Evolutionary conservation across 345 rosid genomes (phyloP).

Genomic region (Bruguiera gymnorhiza): DNA sequence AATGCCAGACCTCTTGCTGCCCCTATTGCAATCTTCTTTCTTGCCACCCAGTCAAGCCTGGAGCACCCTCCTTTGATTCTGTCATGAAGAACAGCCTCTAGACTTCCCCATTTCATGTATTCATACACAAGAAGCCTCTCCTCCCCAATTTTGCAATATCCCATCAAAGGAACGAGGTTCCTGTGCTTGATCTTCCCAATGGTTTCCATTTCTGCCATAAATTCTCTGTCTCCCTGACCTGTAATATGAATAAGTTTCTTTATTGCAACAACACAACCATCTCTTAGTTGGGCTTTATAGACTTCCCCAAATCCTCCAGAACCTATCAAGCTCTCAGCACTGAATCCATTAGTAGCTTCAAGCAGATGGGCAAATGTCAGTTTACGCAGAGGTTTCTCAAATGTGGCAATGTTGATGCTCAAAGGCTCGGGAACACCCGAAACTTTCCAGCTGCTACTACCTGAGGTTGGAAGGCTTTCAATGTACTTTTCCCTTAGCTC

Average conservation of each 20-base stretch:
- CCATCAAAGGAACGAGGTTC: slow-evolving; percentile 86
- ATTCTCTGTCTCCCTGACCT: slow-evolving; percentile 97
- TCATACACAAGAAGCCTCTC: slow-evolving; percentile 97
- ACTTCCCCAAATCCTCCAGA: slow-evolving; percentile 98
- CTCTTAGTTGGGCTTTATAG: slow-evolving; percentile 80
- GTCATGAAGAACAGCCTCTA: slow-evolving; percentile 86
- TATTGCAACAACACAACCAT: slow-evolving; percentile 77
- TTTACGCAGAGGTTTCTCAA: slow-evolving; percentile 88
- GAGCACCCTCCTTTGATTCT: slow-evolving; percentile 45
- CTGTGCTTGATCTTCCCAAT: slow-evolving; percentile 96
- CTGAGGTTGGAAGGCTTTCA: slow-evolving; percentile 87
- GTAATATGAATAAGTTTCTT: slow-evolving; percentile 84
- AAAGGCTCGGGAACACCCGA: slow-evolving; percentile 88
- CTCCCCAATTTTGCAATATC: slow-evolving; percentile 93
- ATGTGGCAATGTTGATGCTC: slow-evolving; percentile 95
- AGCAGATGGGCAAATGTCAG: slow-evolving; percentile 86
- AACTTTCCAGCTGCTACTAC: slow-evolving; percentile 85
- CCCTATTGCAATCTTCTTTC: slow-evolving; percentile 89
- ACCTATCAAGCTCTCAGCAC: slow-evolving; percentile 82
- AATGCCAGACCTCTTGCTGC: slow-evolving; percentile 97
- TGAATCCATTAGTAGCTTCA: slow-evolving; percentile 95
- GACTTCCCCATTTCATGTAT: slow-evolving; percentile 98
- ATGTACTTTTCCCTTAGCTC: slow-evolving; percentile 69
- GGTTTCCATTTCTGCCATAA: slow-evolving; percentile 99
- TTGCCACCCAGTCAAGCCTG: slow-evolving; percentile 67